Base-by-base conservation (phyloP, 2,329 filamentous ascomycete species). In the Albifimbria verrucaria region DNA sequence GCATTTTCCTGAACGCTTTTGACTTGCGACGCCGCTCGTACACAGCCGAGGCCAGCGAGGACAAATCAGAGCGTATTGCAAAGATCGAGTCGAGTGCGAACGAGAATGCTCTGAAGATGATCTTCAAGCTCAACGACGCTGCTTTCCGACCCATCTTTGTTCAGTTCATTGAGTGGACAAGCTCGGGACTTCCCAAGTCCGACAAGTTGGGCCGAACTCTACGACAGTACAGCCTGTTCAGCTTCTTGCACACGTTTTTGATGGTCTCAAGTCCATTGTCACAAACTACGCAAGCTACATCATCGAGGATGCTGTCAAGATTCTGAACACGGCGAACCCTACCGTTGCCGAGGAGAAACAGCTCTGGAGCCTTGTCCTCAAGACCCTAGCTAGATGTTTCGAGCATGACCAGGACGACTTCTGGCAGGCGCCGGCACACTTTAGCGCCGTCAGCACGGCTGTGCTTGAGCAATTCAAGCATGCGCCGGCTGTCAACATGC, bases 101-200 rank as follows among this genome's bases (percentile, higher is more conserved):
- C 65, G 82, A 87, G 10, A 84, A 88, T 12, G 83, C 87, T 0
- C 82, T 99, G 54, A 89, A 91, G 70, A 94, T 97, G 86, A 89
- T 96, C 51, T 91, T 96, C 77, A 97, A 97, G 77, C 82, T 99
- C 56, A 97, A 97, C 72, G 94, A 99, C 67, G 87, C 89, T 1
- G 85, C 89, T 1, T 99, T 99, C 83, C 82, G 92, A 12, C 95
- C 94, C 1, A 85, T 99, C 57, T 99, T 97, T 75, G 81, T 86
- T 17, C 84, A 88, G 58, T 76, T 97, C n/a, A 79, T 95, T 45
- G 90, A 96, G 53, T 97, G 92, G 89, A 82, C 88, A 1, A 78
- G 77, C 18, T 74, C 77, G 2, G 79, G 78, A 0, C 70, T 89
- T 44, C 73, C 86, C 18, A 85, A 86, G 72, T 81, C 79, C 55